Conservation (phyloP, 2,329 filamentous ascomycete species). For the Zarea fungicola region DNA sequence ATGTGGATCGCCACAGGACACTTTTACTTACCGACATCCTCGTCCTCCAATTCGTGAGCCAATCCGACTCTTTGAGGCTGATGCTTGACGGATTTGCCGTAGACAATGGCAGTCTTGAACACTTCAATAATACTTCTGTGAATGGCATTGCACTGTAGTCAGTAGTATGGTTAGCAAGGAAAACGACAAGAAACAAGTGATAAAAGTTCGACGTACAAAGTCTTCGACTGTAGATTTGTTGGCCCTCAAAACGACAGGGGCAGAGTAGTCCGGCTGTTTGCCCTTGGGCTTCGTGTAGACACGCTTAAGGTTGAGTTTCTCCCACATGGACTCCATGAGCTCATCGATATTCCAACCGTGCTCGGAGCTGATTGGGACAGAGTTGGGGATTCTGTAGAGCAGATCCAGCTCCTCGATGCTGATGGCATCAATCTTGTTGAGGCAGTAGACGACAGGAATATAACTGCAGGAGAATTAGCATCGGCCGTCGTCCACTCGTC, state of each 20-base stretch:
- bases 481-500: constrained; percentile 9
- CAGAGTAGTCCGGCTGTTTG: constrained; percentile 83
- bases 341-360: constrained; percentile 98
- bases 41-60: constrained; percentile 84
- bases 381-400: constrained; percentile 93
- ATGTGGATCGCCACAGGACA: no score
- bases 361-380: constrained; percentile 94
- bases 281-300: constrained; percentile 99
- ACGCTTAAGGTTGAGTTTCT: constrained; percentile 83
- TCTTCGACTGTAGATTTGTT: constrained; percentile 88
- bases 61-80: constrained; percentile 94
- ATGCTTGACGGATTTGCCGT: constrained; percentile 97
- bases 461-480: constrained; percentile 51
- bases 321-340: constrained; percentile 97
- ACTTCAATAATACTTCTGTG: constrained; percentile 94
- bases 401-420: constrained; percentile 96
- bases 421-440: constrained; percentile 99
- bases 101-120: constrained; percentile 93
- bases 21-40: constrained; percentile 79
- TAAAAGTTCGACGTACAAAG: constrained; percentile 79
- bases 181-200: no score
- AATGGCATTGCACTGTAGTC: constrained; percentile 81
- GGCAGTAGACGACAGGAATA: constrained; percentile 96
- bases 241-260: constrained; percentile 82
- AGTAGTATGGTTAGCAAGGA: constrained; percentile 33